Evolutionary conservation across 345 rosid species (phyloP), one percentile per base, ranked within the genome.

Genomic region (Jatropha curcas): DNA sequence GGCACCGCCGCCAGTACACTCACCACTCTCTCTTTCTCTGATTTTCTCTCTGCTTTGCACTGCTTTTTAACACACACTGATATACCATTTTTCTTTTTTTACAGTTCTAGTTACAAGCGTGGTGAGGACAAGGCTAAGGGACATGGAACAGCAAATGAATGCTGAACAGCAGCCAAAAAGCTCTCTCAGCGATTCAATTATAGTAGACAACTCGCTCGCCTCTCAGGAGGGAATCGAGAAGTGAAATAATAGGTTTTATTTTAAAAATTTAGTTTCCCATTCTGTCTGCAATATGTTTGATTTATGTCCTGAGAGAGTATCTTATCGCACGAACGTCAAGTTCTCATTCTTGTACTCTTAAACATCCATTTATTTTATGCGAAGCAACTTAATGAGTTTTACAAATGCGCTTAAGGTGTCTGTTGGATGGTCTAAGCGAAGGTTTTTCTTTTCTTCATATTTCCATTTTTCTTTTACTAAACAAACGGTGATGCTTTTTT

Each of bases 1-100:
- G 76, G 70, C 46, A 72, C 76, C 9, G 70, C 76, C 19, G 76
- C 52, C 61, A 72, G 74, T 71, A 46, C 1, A 25, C 6, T 56
- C 34, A 8, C 11, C 72, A 4, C 22, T 19, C 48, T 37, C 24
- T 11, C 72, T n/a, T n/a, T 56, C 52, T 57, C 34, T 37, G 16
- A 28, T 65, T 65, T 46, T 30, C 45, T 7, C 45, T 22, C 34
- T 25, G 4, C 7, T 24, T 28, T 31, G 28, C 19, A 19, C 20
- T 48, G 45, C 11, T 22, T 39, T 13, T 22, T 62, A 8, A 25
- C 20, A 4, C 27, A 7, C 0, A 5, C 1, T 1, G 25, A 22
- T 4, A 7, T 2, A 24, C 1, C 13, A 16, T 14, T 17, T 39
- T 39, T 31, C 28, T 28, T 65, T 7, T 65, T 46, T 48, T 65